phyloP scores from a whole-genome alignment of 305 asterid genomes.

The Solanum aculeatissimum region DNA sequence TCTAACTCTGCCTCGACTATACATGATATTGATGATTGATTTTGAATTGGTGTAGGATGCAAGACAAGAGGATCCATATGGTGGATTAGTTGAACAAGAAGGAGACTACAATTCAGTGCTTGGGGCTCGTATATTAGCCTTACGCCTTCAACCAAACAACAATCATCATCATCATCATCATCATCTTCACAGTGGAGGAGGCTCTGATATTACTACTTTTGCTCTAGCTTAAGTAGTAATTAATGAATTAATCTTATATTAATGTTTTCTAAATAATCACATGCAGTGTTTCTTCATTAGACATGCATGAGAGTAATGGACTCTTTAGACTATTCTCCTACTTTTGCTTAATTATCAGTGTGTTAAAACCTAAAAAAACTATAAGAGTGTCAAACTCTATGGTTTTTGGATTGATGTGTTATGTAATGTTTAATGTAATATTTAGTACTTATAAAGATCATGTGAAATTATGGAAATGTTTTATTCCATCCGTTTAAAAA shows the following conservation, averaged over 20 bases:
- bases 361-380: background rate
- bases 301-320: background rate
- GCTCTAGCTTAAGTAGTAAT: conserved; percentile 41
- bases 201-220: conserved; percentile 67
- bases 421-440: background rate
- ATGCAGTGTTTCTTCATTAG: background rate
- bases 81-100: conserved; percentile 69
- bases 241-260: background rate
- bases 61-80: conserved; percentile 72
- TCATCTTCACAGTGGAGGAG: conserved; percentile 51
- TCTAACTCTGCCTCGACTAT: background rate
- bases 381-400: background rate
- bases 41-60: conserved; percentile 35
- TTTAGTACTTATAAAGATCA: background rate
- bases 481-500: too few species aligned
- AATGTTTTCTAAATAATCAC: background rate
- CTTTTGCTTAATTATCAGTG: background rate
- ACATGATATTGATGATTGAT: background rate
- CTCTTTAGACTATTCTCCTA: background rate
- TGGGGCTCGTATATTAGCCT: conserved; percentile 41
- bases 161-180: conserved; percentile 4
- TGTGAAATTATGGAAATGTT: background rate
- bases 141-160: conserved; percentile 43
- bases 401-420: background rate
- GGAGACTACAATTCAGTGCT: conserved; percentile 53